Evolutionary conservation across 345 rosid species (phyloP).

Genomic region (Pugionium dolabratum): DNA sequence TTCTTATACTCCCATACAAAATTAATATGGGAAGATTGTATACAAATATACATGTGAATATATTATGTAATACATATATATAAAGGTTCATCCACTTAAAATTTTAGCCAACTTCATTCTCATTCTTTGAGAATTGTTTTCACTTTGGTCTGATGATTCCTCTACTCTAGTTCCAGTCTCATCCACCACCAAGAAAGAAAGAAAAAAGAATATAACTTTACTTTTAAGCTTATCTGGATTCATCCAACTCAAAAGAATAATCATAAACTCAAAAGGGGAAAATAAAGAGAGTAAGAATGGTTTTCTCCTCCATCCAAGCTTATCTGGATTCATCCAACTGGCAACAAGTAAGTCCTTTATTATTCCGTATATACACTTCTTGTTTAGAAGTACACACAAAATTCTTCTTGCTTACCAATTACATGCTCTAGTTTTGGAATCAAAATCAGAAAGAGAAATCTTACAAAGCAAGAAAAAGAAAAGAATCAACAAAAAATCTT

Average conservation of each 20-base stretch:
- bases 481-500: not conserved
- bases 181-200: not conserved
- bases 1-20: slow-evolving; percentile 9
- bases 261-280: slow-evolving; percentile 45
- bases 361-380: not conserved
- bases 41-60: not conserved
- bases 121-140: slow-evolving; percentile 10
- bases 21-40: slow-evolving; percentile 1
- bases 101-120: slow-evolving; percentile 51
- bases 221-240: not conserved
- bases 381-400: too few relatives aligned
- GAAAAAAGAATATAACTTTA: slow-evolving; percentile 17
- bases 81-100: slow-evolving; percentile 67
- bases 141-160: slow-evolving; percentile 55
- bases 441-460: too few relatives aligned
- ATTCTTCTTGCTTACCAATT: too few relatives aligned
- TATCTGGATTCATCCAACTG: slow-evolving; percentile 98
- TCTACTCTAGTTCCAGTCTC: slow-evolving; percentile 32
- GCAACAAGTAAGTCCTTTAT: slow-evolving; percentile 71
- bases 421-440: too few relatives aligned
- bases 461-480: too few relatives aligned
- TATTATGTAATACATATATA: slow-evolving; percentile 34
- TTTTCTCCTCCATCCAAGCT: slow-evolving; percentile 84
- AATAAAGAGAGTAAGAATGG: slow-evolving; percentile 52
- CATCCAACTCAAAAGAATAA: slow-evolving; percentile 3